Percentiles rank a stretch among this genome's conserved stretches.
Conservation (phyloP, 176 grass and related monocot species). For the Carex cristatella region DNA sequence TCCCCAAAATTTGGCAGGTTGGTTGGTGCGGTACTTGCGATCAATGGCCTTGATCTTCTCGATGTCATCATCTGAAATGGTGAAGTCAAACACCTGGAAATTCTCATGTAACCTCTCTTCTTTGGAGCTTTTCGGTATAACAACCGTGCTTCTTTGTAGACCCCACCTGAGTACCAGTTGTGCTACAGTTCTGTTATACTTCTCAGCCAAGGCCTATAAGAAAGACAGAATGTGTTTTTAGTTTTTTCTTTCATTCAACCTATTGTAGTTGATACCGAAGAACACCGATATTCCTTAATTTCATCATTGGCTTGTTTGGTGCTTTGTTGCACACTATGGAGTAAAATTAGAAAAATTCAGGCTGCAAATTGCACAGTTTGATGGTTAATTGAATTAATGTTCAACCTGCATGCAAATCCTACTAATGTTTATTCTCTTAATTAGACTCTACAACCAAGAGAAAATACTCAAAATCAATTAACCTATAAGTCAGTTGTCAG, state of each 20-base stretch:
- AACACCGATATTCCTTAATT: background rate
- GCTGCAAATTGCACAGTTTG: background rate
- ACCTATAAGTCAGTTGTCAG: background rate
- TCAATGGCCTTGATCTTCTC: conserved; percentile 75
- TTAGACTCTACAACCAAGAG: background rate
- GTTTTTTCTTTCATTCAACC: background rate
- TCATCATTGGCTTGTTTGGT: background rate
- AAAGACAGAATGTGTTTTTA: background rate
- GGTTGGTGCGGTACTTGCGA: conserved; percentile 65
- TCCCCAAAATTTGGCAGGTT: conserved; percentile 94
- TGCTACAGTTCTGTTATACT: conserved; percentile 59
- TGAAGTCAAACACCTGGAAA: conserved; percentile 58
- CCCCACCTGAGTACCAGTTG: conserved; percentile 74
- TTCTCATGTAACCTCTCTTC: conserved; percentile 62
- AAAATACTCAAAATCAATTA: background rate
- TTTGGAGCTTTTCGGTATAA: conserved; percentile 90
- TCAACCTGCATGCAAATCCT: background rate
- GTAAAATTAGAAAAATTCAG: background rate
- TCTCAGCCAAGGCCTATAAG: conserved; percentile 59
- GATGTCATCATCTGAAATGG: conserved; percentile 64
- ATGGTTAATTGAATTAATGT: background rate
- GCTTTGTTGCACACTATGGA: background rate
- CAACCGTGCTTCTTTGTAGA: conserved; percentile 80
- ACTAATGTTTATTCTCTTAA: background rate
- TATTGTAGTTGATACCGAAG: background rate